These are phyloP conservation scores for Suhomyces bokatorum DNA, from an alignment of 1,139 yeast genomes.

Conservation along the genomic window DNA sequence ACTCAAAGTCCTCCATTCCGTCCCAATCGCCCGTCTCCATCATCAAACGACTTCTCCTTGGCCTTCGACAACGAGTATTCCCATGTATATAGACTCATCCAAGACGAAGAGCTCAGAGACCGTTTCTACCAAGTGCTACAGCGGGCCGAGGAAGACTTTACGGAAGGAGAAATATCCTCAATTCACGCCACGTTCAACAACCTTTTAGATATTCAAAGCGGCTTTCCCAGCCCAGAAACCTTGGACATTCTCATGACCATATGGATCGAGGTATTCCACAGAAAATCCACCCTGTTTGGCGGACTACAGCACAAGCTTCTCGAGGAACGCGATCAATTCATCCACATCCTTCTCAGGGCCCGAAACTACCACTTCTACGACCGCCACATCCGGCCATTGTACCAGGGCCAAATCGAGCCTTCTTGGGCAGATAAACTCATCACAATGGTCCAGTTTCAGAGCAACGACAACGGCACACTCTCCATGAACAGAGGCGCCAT, in stretches of 20 bases:
- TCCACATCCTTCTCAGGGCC: slow-evolving; percentile 25
- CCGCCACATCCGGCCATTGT: slow-evolving; percentile 11
- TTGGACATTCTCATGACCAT: slow-evolving; percentile 22
- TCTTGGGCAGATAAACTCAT: slow-evolving; percentile 29
- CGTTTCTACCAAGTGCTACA: slow-evolving; percentile 14
- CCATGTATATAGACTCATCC: slow-evolving; percentile 18
- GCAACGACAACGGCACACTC: slow-evolving; percentile 13
- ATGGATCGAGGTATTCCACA: slow-evolving; percentile 20
- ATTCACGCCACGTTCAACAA: slow-evolving; percentile 18
- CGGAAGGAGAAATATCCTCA: slow-evolving; percentile 14
- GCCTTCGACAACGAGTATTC: slow-evolving; percentile 13
- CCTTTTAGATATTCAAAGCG: slow-evolving; percentile 21
- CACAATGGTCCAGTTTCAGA: slow-evolving; percentile 22
- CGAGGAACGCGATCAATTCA: slow-evolving; percentile 20
- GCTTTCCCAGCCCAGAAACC: slow-evolving; percentile 17
- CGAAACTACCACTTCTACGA: slow-evolving; percentile 23
- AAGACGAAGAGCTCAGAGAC: slow-evolving; percentile 12
- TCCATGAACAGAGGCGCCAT: slow-evolving; percentile 18
- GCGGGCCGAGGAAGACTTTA: slow-evolving; percentile 3
- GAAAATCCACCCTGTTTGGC: slow-evolving; percentile 5
- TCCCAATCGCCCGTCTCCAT: not conserved
- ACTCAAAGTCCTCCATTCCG: not conserved
- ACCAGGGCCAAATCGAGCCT: slow-evolving; percentile 14
- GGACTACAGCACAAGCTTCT: slow-evolving; percentile 20
- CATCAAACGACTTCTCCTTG: slow-evolving; percentile 1